Percentiles rank a stretch among this genome's conserved stretches.
Conservation (phyloP, 108 stramenopile genomes). For the Cafeteria roenbergensis region DNA sequence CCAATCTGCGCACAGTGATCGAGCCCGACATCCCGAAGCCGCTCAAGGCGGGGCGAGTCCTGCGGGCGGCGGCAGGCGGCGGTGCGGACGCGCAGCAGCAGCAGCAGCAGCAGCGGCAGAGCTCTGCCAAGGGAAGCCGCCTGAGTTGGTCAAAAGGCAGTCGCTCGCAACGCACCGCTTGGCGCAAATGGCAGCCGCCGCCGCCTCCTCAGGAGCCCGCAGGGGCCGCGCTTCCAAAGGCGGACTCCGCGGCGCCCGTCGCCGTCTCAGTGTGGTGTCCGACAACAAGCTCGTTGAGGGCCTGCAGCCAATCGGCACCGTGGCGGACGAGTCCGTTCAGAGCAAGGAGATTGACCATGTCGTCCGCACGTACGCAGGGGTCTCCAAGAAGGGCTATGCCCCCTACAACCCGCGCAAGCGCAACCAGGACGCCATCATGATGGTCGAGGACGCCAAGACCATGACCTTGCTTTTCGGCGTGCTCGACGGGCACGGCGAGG, state of each 20-base stretch:
- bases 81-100: too few relatives aligned
- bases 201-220: too few relatives aligned
- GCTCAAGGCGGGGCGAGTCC: too few relatives aligned
- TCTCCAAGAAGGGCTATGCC: conserved; percentile 88
- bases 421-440: conserved; percentile 91
- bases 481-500: conserved; percentile 93
- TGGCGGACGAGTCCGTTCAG: background rate
- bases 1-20: too few relatives aligned
- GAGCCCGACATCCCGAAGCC: too few relatives aligned
- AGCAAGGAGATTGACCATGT: conserved; percentile 19
- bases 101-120: too few relatives aligned
- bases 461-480: conserved; percentile 76
- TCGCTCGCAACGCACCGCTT: too few relatives aligned
- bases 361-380: conserved; percentile 81
- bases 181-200: too few relatives aligned
- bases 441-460: conserved; percentile 79
- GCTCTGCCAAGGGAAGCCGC: too few relatives aligned
- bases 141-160: too few relatives aligned
- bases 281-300: conserved; percentile 13
- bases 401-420: conserved; percentile 96
- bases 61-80: too few relatives aligned
- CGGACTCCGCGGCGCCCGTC: conserved; percentile 2
- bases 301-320: too few relatives aligned
- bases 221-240: background rate
- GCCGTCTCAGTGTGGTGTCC: conserved; percentile 1